A percentile compares a stretch with the other conserved stretches of the same genome.
Evolutionary conservation across 1,284 basidiomycete genomes (phyloP).

Genomic region (Dichomitus squalens): DNA sequence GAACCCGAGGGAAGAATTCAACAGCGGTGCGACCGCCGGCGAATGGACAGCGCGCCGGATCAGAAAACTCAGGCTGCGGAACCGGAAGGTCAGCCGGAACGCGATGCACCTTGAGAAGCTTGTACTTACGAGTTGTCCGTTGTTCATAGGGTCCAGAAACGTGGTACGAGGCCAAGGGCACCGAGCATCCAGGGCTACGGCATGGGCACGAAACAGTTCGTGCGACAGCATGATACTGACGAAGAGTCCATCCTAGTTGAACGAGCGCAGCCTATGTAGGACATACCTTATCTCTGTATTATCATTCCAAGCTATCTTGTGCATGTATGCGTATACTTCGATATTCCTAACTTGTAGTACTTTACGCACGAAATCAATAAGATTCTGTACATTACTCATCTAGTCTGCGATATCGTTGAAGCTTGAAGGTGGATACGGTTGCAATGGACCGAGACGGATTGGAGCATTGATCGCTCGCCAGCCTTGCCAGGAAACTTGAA

Average conservation of each 20-base stretch:
- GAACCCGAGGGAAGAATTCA: constrained; percentile 36
- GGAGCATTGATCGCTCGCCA: no score
- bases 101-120: constrained; percentile 2
- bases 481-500: no score
- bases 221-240: constrained; percentile 15
- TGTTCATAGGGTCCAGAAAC: constrained; percentile 26
- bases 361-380: background rate
- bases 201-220: constrained; percentile 12
- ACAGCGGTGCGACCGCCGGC: constrained; percentile 43
- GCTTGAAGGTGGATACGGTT: no score
- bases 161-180: constrained; percentile 29
- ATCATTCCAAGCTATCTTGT: background rate
- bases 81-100: constrained; percentile 38
- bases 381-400: no score
- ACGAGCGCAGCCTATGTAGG: background rate
- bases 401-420: no score
- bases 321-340: background rate
- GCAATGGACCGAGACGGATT: no score
- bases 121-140: background rate
- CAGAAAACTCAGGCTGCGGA: constrained; percentile 47
- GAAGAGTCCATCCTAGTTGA: background rate
- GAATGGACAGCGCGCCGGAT: constrained; percentile 54
- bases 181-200: constrained; percentile 22
- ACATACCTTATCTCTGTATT: constrained; percentile 4
- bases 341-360: background rate